Conservation (phyloP, 164 flowering plant species). For the Liquidambar formosana region DNA sequence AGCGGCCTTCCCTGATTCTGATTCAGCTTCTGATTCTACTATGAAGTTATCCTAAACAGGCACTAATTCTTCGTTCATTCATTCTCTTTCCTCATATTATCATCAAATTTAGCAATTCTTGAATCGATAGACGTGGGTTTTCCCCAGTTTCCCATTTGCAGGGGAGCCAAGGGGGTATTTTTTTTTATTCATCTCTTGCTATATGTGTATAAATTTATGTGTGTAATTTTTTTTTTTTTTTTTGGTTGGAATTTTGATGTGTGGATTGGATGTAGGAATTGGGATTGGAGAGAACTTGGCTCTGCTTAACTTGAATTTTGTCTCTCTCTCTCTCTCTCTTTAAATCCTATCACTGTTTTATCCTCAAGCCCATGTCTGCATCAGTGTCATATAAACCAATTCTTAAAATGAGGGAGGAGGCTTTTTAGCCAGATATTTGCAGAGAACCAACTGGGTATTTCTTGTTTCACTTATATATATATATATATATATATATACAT, state of each 20-base stretch:
- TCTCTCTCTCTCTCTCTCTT: background rate
- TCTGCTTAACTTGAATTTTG: background rate
- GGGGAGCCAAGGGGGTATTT: background rate
- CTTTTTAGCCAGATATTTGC: slow-evolving; percentile 15
- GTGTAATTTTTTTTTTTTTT: background rate
- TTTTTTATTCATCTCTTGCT: background rate
- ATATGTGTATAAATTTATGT: background rate
- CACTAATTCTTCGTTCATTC: too few species aligned
- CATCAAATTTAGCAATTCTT: too few species aligned
- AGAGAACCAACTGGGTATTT: slow-evolving; percentile 25
- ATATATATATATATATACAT: too few species aligned
- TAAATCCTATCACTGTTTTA: background rate
- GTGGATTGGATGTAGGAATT: slow-evolving; percentile 4
- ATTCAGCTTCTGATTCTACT: too few species aligned
- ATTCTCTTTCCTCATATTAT: too few species aligned
- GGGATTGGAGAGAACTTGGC: background rate
- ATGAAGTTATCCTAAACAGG: too few species aligned
- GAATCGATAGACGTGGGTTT: too few species aligned
- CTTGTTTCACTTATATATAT: too few species aligned
- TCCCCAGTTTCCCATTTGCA: too few species aligned
- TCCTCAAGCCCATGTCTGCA: background rate
- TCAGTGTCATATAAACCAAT: background rate
- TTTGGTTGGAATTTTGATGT: too few species aligned
- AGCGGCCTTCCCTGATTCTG: too few species aligned
- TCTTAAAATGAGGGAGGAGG: slow-evolving; percentile 9